Evolutionary conservation across 805 yeast genomes (phyloP).

Genomic region (Torulaspora delbrueckii): DNA sequence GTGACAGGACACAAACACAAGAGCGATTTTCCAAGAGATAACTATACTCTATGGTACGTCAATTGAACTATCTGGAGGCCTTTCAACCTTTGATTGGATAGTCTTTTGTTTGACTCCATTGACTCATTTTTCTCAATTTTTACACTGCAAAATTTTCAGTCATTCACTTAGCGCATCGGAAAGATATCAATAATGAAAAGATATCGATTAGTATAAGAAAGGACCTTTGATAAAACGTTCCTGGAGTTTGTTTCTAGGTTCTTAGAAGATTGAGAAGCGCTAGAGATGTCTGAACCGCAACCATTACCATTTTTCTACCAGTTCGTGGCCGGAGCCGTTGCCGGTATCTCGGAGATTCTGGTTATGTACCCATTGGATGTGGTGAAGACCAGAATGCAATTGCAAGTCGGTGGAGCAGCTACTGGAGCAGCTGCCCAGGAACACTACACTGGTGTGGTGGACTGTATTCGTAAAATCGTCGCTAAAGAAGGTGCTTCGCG

Average conservation of each 20-base stretch:
- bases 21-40: too few relatives aligned
- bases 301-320: conserved; percentile 90
- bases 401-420: conserved; percentile 48
- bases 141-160: conserved; percentile 6
- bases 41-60: not conserved
- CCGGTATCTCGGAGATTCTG: conserved; percentile 93
- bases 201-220: not conserved
- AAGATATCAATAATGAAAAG: not conserved
- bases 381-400: conserved; percentile 92
- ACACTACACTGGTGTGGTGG: conserved; percentile 77
- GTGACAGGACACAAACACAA: too few relatives aligned
- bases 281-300: conserved; percentile 19
- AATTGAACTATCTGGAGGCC: not conserved
- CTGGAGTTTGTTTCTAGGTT: not conserved
- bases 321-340: conserved; percentile 87
- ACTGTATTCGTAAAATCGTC: conserved; percentile 78
- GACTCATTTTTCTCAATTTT: not conserved
- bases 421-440: conserved; percentile 31
- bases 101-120: not conserved
- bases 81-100: not conserved
- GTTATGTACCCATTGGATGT: conserved; percentile 97
- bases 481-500: conserved; percentile 78
- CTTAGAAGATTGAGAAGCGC: not conserved
- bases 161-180: conserved; percentile 4
- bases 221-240: not conserved